A percentile compares a stretch with the other conserved stretches of the same genome.
phyloP scores from a whole-genome alignment of 495 filamentous ascomycete species.

The Hyaloscypha finlandica region DNA sequence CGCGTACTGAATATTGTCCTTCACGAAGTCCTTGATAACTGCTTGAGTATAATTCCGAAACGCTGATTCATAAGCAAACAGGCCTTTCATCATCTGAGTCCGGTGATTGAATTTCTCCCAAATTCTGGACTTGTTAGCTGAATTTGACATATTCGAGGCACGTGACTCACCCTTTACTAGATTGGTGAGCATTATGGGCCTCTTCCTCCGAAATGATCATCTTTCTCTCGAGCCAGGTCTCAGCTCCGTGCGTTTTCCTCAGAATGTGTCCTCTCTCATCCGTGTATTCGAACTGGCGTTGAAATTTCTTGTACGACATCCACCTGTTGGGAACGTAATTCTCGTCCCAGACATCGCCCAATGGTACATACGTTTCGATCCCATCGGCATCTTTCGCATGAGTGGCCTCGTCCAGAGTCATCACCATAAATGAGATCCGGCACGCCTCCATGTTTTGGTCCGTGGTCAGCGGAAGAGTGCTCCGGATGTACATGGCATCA shows the following conservation, averaged over 20 bases:
- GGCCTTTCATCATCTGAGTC: slow-evolving; percentile 61
- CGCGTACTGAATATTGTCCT: slow-evolving; percentile 58
- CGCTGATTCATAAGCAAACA: slow-evolving; percentile 58
- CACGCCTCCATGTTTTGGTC: slow-evolving; percentile 40
- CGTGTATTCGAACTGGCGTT: slow-evolving; percentile 18
- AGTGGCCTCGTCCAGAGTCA: slow-evolving; percentile 31
- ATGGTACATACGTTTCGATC: slow-evolving; percentile 5
- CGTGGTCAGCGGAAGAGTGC: slow-evolving; percentile 38
- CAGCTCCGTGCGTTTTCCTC: slow-evolving; percentile 18
- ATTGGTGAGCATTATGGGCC: slow-evolving; percentile 42
- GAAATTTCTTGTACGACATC: slow-evolving; percentile 33
- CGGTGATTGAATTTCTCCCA: slow-evolving; percentile 57
- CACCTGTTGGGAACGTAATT: slow-evolving; percentile 26
- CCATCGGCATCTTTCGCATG: slow-evolving; percentile 20
- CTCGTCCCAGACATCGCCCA: slow-evolving; percentile 21
- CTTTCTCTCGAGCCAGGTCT: slow-evolving; percentile 49
- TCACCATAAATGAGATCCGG: slow-evolving; percentile 52
- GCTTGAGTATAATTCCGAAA: slow-evolving; percentile 48
- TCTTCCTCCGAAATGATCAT: slow-evolving; percentile 52
- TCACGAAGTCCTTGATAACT: slow-evolving; percentile 51
- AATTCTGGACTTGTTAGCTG: slow-evolving; percentile 39
- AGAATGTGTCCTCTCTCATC: slow-evolving; percentile 20
- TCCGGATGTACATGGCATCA: slow-evolving; percentile 54
- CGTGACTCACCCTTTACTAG: slow-evolving; percentile 38
- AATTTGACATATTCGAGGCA: not conserved